Conservation (phyloP, 495 filamentous ascomycete species). For the Xylaria bambusicola region DNA sequence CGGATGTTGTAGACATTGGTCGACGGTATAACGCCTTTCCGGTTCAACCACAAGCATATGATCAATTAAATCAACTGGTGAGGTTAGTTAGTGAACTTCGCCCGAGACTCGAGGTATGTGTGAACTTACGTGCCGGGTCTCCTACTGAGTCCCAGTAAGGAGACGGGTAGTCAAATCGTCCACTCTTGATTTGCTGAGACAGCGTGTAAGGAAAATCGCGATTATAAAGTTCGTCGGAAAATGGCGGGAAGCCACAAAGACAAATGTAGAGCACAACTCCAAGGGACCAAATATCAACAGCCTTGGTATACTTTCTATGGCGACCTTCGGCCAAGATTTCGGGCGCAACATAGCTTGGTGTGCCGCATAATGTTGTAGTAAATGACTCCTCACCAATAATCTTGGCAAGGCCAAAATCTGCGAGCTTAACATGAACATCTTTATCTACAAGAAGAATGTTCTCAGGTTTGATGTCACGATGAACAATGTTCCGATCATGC, state of each 20-base stretch:
- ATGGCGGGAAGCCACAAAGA: conserved; percentile 96
- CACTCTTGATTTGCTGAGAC: conserved; percentile 86
- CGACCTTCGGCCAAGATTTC: conserved; percentile 83
- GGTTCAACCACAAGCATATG: conserved; percentile 89
- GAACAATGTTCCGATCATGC: conserved; percentile 97
- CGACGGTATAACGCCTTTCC: conserved; percentile 79
- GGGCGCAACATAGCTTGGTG: conserved; percentile 93
- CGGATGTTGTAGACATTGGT: conserved; percentile 87
- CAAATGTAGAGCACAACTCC: conserved; percentile 99
- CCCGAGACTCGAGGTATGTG: not conserved
- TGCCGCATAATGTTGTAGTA: conserved; percentile 95
- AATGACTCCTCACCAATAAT: conserved; percentile 99
- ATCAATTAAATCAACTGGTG: conserved; percentile 82
- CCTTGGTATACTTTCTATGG: conserved; percentile 86
- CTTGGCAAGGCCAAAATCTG: conserved; percentile 96
- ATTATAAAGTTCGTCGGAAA: conserved; percentile 87
- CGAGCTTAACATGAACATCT: conserved; percentile 83
- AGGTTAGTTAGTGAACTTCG: conserved; percentile 31
- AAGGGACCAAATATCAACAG: conserved; percentile 95
- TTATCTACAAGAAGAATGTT: conserved; percentile 91
- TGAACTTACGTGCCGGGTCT: conserved; percentile 67
- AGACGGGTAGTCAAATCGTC: conserved; percentile 89
- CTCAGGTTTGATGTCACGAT: conserved; percentile 98
- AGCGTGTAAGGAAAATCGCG: conserved; percentile 81
- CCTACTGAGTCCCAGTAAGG: conserved; percentile 96